phyloP scores from a whole-genome alignment of 768 basidiomycete species.

The Termitomyces sp. region DNA sequence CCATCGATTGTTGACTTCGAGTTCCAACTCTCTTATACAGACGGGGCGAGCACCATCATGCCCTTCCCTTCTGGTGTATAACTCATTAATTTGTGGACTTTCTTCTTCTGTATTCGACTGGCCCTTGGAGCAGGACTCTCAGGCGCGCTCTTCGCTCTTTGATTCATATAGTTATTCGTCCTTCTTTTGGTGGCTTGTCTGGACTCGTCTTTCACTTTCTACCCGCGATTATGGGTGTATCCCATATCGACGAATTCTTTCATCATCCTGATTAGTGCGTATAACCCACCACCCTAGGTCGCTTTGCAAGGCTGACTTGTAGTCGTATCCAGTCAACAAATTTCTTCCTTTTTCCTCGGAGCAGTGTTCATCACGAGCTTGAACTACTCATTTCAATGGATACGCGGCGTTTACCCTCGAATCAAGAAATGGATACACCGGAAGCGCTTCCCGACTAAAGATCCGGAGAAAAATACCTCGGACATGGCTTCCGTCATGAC shows the following conservation, averaged over 20 bases:
- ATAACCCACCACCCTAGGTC: too few relatives aligned
- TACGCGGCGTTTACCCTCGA: slow-evolving; percentile 1
- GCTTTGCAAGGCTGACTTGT: neutral
- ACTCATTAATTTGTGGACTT: neutral
- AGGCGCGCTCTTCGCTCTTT: neutral
- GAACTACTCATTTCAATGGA: slow-evolving; percentile 10
- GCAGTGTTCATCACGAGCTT: slow-evolving; percentile 13
- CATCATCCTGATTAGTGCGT: slow-evolving; percentile 12
- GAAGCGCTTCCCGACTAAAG: neutral
- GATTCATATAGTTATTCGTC: neutral
- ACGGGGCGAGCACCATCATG: slow-evolving; percentile 1
- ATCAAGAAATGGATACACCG: slow-evolving; percentile 1
- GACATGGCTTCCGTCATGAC: slow-evolving; percentile 5
- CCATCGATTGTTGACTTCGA: neutral
- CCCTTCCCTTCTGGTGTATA: neutral
- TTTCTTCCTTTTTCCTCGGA: slow-evolving; percentile 13
- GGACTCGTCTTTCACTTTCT: neutral
- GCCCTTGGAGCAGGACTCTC: slow-evolving; percentile 7
- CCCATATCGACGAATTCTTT: slow-evolving; percentile 7
- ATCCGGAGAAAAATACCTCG: slow-evolving; percentile 3
- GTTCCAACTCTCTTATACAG: neutral
- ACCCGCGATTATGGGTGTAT: slow-evolving; percentile 1
- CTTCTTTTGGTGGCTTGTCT: neutral
- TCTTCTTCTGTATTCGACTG: neutral
- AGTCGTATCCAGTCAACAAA: slow-evolving; percentile 9